Base-by-base conservation (phyloP, 2,329 filamentous ascomycete genomes). In the Zasmidium citrigriseum region DNA sequence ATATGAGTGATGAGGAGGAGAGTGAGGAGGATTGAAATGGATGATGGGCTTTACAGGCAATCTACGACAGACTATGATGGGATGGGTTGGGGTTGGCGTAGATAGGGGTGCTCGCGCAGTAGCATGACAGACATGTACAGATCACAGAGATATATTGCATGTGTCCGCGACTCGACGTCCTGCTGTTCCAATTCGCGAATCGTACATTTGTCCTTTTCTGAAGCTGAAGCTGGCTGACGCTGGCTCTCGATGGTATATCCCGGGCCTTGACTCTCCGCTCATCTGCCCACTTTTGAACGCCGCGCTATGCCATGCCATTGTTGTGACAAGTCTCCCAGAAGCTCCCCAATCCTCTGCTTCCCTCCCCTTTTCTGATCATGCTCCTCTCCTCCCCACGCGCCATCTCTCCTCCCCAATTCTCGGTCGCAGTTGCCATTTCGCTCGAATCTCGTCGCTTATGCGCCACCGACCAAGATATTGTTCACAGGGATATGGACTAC, bases 401-500 rank as follows among this genome's bases (percentile, higher is more conserved):
- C n/a, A 12, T 22, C 9, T 52, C 29, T 34, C 24, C 11, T 12
- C 14, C 20, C 2, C 29, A 44, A 52, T 23, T 14, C 29, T 52
- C 50, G n/a, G 20, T 45, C 50, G 14, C 50, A 14, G 20, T 45
- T 34, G 14, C 27, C 27, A 34, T 41, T n/a, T 16, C 34, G 5
- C 34, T 45, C n/a, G 14, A 41, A 27, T 25, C 18, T 45, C 14
- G 25, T 18, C 54, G 11, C 69, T 78, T 83, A 88, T 72, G 86
- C 85, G 73, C 83, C 85, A 60, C 85, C 86, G 64, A 89, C 86
- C 58, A 89, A 81, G 60, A 88, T 85, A 74, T 88, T 86, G 82
- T 89, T 89, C 64, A 89, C 82, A 63, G 86, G 86, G 50, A 89
- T 87, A 73, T 89, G 86, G 64, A 89, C 84, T 87, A 56, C 14